Conservation (phyloP, 164 flowering plant genomes). For the Platanus orientalis region DNA sequence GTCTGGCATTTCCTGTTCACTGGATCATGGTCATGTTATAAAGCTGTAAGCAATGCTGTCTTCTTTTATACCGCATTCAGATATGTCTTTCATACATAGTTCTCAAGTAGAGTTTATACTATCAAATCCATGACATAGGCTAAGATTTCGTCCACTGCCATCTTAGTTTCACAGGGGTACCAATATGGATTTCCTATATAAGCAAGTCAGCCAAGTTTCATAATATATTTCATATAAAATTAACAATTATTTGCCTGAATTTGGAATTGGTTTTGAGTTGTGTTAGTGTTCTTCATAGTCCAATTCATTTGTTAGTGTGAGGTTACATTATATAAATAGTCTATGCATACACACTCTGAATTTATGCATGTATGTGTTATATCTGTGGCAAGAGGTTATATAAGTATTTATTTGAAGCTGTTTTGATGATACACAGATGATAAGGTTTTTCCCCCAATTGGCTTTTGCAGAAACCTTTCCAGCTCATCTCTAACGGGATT, state of each 20-base stretch:
- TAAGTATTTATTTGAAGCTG: neutral
- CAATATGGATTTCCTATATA: neutral
- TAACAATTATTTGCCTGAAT: too few relatives aligned
- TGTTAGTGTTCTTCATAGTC: too few relatives aligned
- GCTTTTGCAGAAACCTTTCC: slow-evolving; percentile 68
- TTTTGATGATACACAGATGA: slow-evolving; percentile 2
- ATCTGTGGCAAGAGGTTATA: neutral
- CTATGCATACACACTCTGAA: too few relatives aligned
- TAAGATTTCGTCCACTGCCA: neutral
- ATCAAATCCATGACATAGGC: too few relatives aligned
- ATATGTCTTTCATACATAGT: neutral
- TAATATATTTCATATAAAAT: too few relatives aligned
- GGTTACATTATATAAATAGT: too few relatives aligned
- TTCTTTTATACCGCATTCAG: neutral
- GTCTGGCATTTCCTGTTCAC: slow-evolving; percentile 62
- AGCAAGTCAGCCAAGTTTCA: neutral
- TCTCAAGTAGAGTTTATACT: too few relatives aligned
- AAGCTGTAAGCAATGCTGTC: slow-evolving; percentile 49
- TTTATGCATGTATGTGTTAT: too few relatives aligned
- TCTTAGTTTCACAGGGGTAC: too few relatives aligned
- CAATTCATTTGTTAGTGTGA: too few relatives aligned
- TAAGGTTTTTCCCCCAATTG: too few relatives aligned
- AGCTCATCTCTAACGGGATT: slow-evolving; percentile 58
- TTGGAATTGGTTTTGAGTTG: neutral
- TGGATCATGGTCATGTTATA: slow-evolving; percentile 42